These are phyloP conservation scores for Sporothrix mexicana DNA, from an alignment of 2,329 filamentous ascomycete species.

Conservation along the genomic window DNA sequence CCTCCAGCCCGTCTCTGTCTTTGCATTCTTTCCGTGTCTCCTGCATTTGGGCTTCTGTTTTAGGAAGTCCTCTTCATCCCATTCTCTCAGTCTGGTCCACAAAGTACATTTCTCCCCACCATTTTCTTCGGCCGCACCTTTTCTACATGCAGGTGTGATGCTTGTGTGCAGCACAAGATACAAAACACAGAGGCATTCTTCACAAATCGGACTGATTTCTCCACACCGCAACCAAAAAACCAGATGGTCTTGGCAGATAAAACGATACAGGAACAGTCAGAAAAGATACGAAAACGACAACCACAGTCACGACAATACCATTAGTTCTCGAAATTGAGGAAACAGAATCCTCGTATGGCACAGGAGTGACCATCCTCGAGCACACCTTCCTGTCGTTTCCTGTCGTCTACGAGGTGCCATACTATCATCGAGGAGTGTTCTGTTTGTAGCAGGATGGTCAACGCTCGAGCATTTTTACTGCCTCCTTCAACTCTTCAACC, in stretches of 20 bases:
- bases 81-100: too few relatives aligned
- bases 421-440: not conserved
- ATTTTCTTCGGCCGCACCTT: not conserved
- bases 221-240: slow-evolving; percentile 19
- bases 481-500: slow-evolving; percentile 12
- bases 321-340: not conserved
- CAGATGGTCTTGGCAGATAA: slow-evolving; percentile 16
- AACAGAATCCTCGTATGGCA: not conserved
- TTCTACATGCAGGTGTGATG: slow-evolving; percentile 27
- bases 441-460: slow-evolving; percentile 17
- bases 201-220: not conserved
- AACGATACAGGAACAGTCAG: not conserved
- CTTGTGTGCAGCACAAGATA: slow-evolving; percentile 27
- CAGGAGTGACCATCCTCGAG: too few relatives aligned
- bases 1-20: not conserved
- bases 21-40: slow-evolving; percentile 25
- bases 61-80: not conserved
- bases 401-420: not conserved
- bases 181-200: not conserved
- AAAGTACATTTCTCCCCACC: not conserved
- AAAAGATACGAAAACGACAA: slow-evolving; percentile 5
- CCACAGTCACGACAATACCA: not conserved
- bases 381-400: not conserved
- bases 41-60: slow-evolving; percentile 25
- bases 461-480: slow-evolving; percentile 20